Evolutionary conservation across 768 basidiomycete species (phyloP).

Genomic region (Mycena filopes): DNA sequence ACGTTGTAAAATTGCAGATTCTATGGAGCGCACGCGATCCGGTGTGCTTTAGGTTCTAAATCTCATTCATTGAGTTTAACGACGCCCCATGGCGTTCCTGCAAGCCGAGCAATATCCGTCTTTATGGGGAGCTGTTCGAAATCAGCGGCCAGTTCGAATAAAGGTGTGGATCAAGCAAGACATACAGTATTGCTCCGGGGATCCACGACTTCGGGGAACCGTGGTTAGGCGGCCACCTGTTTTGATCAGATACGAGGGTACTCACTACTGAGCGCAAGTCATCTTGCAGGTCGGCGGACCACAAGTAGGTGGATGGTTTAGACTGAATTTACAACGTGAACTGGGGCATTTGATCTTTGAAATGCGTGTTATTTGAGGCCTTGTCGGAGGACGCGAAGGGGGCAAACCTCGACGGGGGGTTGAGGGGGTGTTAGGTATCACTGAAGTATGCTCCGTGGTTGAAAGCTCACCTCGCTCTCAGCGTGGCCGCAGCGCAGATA

Average conservation of each 20-base stretch:
- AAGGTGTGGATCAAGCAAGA: neutral
- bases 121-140: conserved; percentile 51
- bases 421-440: conserved; percentile 10
- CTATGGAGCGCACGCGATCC: no score
- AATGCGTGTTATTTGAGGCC: neutral
- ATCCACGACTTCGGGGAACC: conserved; percentile 47
- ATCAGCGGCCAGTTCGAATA: conserved; percentile 8
- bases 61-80: no score
- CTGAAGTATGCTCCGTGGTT: neutral
- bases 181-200: conserved; percentile 59
- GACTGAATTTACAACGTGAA: conserved; percentile 63
- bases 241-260: conserved; percentile 5
- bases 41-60: no score
- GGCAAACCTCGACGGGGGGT: conserved; percentile 30
- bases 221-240: neutral
- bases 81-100: neutral
- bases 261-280: conserved; percentile 62
- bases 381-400: neutral
- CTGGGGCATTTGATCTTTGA: conserved; percentile 57
- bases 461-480: conserved; percentile 51
- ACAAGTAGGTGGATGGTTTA: conserved; percentile 58
- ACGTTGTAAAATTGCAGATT: no score
- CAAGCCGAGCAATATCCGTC: conserved; percentile 45
- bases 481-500: conserved; percentile 63
- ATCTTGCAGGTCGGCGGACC: conserved; percentile 52